Percentiles rank a stretch among this genome's conserved stretches.
phyloP scores from a whole-genome alignment of 805 yeast genomes.

The Metschnikowia continentalis region DNA sequence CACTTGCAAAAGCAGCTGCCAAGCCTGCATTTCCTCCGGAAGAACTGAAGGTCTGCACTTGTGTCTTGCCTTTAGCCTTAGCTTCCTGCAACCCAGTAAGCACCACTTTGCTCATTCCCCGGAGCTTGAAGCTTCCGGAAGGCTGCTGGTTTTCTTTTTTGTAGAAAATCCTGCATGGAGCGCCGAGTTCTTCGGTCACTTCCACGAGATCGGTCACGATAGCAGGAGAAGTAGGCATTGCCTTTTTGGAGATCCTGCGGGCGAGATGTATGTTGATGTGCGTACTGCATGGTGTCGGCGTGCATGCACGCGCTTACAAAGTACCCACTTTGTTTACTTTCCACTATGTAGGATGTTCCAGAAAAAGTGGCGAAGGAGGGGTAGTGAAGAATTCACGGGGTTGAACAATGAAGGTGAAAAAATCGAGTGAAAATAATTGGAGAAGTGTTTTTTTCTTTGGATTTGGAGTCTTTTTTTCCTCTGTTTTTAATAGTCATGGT shows the following conservation, averaged over 20 bases:
- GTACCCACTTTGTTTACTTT: too few relatives aligned
- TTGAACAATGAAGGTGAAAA: too few relatives aligned
- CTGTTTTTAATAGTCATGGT: too few relatives aligned
- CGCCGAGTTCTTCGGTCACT: slow-evolving; percentile 23
- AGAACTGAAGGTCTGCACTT: slow-evolving; percentile 43
- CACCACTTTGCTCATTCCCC: slow-evolving; percentile 51
- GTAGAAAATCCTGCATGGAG: slow-evolving; percentile 39
- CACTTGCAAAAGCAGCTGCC: slow-evolving; percentile 49
- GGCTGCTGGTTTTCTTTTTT: slow-evolving; percentile 54
- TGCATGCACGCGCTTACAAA: not conserved
- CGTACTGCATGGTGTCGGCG: not conserved
- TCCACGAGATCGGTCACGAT: slow-evolving; percentile 37
- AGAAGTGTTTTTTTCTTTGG: too few relatives aligned
- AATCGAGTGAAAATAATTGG: too few relatives aligned
- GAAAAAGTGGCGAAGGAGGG: too few relatives aligned
- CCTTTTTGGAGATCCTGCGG: not conserved
- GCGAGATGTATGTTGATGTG: not conserved
- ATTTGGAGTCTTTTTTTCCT: too few relatives aligned
- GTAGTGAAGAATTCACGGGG: too few relatives aligned
- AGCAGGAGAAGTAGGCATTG: slow-evolving; percentile 17
- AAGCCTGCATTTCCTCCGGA: slow-evolving; percentile 58
- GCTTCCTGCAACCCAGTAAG: slow-evolving; percentile 27
- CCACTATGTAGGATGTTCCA: too few relatives aligned
- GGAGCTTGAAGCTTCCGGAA: slow-evolving; percentile 52
- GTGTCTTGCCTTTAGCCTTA: slow-evolving; percentile 18